Evolutionary conservation across 176 grass and related monocot genomes (phyloP).

Genomic region (Musa acuminata): DNA sequence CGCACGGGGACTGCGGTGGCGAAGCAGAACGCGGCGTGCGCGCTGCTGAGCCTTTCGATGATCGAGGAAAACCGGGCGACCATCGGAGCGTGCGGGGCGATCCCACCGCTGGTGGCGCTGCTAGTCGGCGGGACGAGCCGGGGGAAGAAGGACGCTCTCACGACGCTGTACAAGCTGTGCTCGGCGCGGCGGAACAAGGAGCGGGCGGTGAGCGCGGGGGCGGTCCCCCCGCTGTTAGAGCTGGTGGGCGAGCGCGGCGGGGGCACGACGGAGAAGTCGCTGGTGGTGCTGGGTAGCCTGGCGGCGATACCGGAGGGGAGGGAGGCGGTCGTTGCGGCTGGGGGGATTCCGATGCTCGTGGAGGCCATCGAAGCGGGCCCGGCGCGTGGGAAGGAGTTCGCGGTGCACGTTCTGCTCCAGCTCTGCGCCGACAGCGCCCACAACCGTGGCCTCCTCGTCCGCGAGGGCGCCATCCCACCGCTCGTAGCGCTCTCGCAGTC

Average conservation of each 20-base stretch:
- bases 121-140: constrained; percentile 63
- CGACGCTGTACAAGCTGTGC: constrained; percentile 88
- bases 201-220: constrained; percentile 68
- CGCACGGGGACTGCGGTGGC: constrained; percentile 60
- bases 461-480: constrained; percentile 86
- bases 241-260: constrained; percentile 50
- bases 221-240: constrained; percentile 58
- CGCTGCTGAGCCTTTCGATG: constrained; percentile 66
- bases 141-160: constrained; percentile 92
- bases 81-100: constrained; percentile 68
- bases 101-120: constrained; percentile 74
- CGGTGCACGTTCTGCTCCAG: constrained; percentile 73
- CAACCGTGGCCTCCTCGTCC: constrained; percentile 77
- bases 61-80: constrained; percentile 74
- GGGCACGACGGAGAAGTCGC: constrained; percentile 79
- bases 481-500: constrained; percentile 84
- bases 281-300: constrained; percentile 81
- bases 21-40: constrained; percentile 87
- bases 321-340: constrained; percentile 65
- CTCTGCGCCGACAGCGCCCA: constrained; percentile 51
- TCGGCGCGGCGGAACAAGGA: constrained; percentile 81
- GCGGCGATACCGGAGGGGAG: constrained; percentile 55
- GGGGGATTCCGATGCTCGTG: constrained; percentile 63
- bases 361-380: constrained; percentile 89
- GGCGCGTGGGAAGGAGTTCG: constrained; percentile 75